Evolutionary conservation across 1,139 yeast species (phyloP), one percentile per base, ranked within the genome.

Genomic region (Debaryomycetaceae sp.): DNA sequence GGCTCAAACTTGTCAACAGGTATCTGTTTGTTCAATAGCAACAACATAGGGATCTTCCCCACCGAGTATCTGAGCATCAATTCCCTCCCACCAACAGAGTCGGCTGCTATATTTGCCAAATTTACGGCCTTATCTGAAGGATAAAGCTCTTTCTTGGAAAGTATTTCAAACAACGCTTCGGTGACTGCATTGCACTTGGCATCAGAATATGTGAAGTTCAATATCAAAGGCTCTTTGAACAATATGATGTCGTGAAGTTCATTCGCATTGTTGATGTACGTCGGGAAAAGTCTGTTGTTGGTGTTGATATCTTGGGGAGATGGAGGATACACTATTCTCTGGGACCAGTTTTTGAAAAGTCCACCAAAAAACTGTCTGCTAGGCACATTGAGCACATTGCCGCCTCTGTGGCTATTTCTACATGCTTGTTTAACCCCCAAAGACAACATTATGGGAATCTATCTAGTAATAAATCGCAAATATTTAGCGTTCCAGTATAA

Each of bases 161-260:
- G 44, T 61, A 74, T 42, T 71, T 79, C 56, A 76, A 78, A 83
- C 42, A 87, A 63, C 2, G 82, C 74, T 31, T 78, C 78, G 2
- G 94, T 84, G 36, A 85, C 71, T 46, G 71, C 71, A 55, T 84
- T 81, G 46, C 84, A 79, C 34, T 72, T 65, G 4, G 75, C 68
- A 50, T 84, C 87, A 6, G 88, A 87, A 36, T 78, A 66, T 1
- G 91, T 85, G 63, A 87, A 87, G 56, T 87, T 85, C 49, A 87
- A 69, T 41, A 87, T 61, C 40, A 86, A 61, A 2, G 95, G 94
- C 31, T 76, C 70, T 45, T 75, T 75, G 42, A 67, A 66, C n/a
- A 78, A 56, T 34, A 83, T 54, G 39, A 81, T 56, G 38, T 76
- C 75, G 40, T 79, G 78, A 38, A 86, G 61, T 49, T 86, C 94